Conservation (phyloP, 768 basidiomycete genomes). For the Russula compacta region DNA sequence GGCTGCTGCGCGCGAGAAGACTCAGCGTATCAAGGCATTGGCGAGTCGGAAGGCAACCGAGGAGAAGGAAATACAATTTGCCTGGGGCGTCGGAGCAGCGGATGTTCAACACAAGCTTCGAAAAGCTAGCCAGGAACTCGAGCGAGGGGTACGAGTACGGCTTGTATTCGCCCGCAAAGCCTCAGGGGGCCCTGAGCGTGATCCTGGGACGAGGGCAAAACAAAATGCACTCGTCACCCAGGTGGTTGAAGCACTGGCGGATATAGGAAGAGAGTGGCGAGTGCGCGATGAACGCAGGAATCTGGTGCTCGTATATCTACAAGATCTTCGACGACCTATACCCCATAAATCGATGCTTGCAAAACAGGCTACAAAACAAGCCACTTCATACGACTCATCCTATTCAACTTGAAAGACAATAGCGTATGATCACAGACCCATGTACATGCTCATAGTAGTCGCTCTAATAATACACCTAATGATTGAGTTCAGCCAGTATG, state of each 20-base stretch:
- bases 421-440: neutral
- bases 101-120: slow-evolving; percentile 33
- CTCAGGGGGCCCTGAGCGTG: slow-evolving; percentile 9
- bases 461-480: neutral
- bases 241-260: slow-evolving; percentile 20
- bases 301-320: slow-evolving; percentile 8
- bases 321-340: slow-evolving; percentile 12
- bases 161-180: slow-evolving; percentile 26
- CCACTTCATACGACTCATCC: neutral
- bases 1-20: slow-evolving; percentile 9
- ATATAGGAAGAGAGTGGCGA: slow-evolving; percentile 21
- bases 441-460: neutral
- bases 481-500: neutral
- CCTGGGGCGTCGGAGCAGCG: slow-evolving; percentile 28
- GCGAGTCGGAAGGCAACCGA: slow-evolving; percentile 17
- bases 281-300: slow-evolving; percentile 14
- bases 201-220: neutral
- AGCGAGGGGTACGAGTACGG: slow-evolving; percentile 25
- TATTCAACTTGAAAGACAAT: neutral
- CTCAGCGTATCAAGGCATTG: slow-evolving; percentile 1
- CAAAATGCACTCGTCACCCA: slow-evolving; percentile 16
- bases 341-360: slow-evolving; percentile 11
- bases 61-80: slow-evolving; percentile 31
- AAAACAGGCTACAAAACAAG: neutral
- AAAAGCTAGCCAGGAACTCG: slow-evolving; percentile 26